phyloP scores from a whole-genome alignment of 139 green algal species.

The Coccomyxa sp. region DNA sequence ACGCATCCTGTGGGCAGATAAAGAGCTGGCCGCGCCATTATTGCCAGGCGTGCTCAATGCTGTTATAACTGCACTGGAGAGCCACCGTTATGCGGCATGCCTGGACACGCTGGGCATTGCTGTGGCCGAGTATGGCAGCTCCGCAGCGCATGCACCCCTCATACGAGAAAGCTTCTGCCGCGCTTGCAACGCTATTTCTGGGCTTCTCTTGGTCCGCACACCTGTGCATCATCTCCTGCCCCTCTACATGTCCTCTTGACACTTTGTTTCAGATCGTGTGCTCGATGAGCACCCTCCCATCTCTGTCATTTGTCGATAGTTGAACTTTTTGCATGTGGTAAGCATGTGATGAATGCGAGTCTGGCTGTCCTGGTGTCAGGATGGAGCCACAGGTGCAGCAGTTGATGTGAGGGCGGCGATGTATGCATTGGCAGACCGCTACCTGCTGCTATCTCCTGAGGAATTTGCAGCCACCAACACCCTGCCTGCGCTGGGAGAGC shows the following conservation, averaged over 20 bases:
- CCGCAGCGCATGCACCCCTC: not conserved
- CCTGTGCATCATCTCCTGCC: not conserved
- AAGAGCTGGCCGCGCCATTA: not conserved
- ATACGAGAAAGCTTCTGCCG: not conserved
- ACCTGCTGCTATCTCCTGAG: not conserved
- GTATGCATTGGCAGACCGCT: not conserved
- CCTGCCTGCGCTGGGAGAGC: not conserved
- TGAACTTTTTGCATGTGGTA: not conserved
- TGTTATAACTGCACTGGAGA: constrained; percentile 4
- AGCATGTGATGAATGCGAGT: not conserved
- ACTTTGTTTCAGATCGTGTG: not conserved
- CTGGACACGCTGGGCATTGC: constrained; percentile 1
- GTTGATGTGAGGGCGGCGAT: not conserved
- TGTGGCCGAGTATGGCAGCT: not conserved
- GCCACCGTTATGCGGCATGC: constrained; percentile 4
- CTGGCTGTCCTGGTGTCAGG: not conserved
- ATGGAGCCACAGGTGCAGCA: not conserved
- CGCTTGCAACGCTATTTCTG: not conserved
- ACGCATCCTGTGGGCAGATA: not conserved
- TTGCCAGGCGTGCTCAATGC: not conserved
- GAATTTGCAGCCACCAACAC: not conserved
- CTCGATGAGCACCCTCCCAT: not conserved
- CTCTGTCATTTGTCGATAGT: not conserved
- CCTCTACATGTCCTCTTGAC: not conserved
- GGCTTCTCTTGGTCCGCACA: not conserved